phyloP scores from a whole-genome alignment of 2,329 filamentous ascomycete species.

The Acarospora socialis region DNA sequence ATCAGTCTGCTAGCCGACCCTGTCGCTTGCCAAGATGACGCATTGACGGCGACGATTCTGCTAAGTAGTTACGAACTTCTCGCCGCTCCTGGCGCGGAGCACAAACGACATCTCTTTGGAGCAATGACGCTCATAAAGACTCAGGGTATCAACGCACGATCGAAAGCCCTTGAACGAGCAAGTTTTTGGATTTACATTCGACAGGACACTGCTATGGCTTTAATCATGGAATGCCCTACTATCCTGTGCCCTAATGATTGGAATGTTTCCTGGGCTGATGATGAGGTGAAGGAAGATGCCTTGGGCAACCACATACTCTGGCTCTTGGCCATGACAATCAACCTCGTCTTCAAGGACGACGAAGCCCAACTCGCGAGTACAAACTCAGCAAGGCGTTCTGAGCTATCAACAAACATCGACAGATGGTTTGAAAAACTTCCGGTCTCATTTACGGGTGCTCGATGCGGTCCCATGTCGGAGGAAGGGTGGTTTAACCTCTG shows the following conservation, averaged over 20 bases:
- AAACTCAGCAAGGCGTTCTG: no score
- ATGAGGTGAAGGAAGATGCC: conserved; percentile 20
- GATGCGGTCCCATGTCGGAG: no score
- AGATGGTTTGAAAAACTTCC: no score
- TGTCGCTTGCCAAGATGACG: conserved; percentile 15
- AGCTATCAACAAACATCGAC: no score
- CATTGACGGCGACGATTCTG: conserved; percentile 22
- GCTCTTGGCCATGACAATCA: background rate
- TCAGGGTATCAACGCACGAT: conserved; percentile 18
- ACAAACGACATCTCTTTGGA: conserved; percentile 20
- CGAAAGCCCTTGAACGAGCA: conserved; percentile 16
- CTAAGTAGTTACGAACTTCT: conserved; percentile 23
- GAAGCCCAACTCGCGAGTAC: no score
- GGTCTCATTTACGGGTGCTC: no score
- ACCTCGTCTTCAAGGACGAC: no score
- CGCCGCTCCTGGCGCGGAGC: conserved; percentile 17
- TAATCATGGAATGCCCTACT: conserved; percentile 19
- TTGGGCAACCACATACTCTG: conserved; percentile 5
- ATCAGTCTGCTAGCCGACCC: conserved; percentile 15
- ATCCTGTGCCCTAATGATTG: conserved; percentile 20
- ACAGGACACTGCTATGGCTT: conserved; percentile 17
- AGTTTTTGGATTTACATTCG: conserved; percentile 23
- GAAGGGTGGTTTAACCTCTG: no score
- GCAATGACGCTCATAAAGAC: conserved; percentile 20
- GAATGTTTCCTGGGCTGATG: conserved; percentile 18